phyloP scores from a whole-genome alignment of 805 yeast genomes.

The Cephaloascus fragrans region DNA sequence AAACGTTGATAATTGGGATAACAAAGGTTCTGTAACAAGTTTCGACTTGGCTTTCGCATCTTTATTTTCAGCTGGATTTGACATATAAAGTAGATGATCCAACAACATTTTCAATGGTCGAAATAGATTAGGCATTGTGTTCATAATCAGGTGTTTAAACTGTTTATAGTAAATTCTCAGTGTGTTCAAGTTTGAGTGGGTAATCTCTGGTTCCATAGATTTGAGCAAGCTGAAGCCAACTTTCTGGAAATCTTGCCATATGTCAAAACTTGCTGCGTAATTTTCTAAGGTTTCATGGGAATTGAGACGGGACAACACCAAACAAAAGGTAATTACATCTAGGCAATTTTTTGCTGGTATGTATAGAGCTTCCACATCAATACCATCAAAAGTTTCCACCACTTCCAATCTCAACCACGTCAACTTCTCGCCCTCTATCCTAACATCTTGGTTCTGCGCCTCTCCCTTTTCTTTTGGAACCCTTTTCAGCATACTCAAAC shows the following conservation, averaged over 20 bases:
- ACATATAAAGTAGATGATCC: conserved; percentile 25
- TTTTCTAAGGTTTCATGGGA: conserved; percentile 19
- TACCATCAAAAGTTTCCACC: conserved; percentile 32
- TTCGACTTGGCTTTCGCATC: conserved; percentile 17
- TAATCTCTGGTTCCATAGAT: conserved; percentile 34
- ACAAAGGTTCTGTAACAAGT: conserved; percentile 27
- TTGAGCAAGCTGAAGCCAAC: conserved; percentile 36
- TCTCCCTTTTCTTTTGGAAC: conserved; percentile 4
- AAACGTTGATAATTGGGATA: conserved; percentile 27
- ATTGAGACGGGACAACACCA: conserved; percentile 30
- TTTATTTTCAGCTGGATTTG: not conserved
- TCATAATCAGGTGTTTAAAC: conserved; percentile 4
- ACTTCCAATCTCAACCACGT: conserved; percentile 19
- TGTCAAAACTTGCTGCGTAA: conserved; percentile 11
- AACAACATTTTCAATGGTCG: conserved; percentile 33
- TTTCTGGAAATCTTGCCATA: conserved; percentile 33
- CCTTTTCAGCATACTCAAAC: conserved; percentile 20
- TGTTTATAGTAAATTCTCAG: conserved; percentile 9
- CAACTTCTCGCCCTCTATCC: conserved; percentile 6
- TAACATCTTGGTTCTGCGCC: conserved; percentile 8
- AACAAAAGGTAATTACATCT: conserved; percentile 36
- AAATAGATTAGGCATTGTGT: conserved; percentile 33
- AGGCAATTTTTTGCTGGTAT: conserved; percentile 31
- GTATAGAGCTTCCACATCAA: conserved; percentile 23
- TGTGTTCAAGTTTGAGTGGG: conserved; percentile 8